phyloP scores from a whole-genome alignment of 108 stramenopile genomes.

The Fragilariopsis cylindrus region DNA sequence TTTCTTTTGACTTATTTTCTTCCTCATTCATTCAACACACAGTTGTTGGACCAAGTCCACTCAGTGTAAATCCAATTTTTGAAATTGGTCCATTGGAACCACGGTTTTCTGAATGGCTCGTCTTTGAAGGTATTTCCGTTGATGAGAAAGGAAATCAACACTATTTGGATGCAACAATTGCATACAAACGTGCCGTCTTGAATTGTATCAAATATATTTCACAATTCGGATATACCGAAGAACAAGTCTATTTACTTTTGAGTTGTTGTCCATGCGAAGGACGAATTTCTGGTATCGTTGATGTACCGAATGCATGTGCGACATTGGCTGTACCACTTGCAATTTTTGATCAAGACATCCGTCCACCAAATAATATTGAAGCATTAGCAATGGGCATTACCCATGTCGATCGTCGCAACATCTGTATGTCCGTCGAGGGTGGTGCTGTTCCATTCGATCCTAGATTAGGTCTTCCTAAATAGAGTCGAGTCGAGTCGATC shows the following conservation, averaged over 20 bases:
- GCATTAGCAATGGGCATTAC: constrained; percentile 48
- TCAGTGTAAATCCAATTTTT: constrained; percentile 66
- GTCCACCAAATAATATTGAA: constrained; percentile 52
- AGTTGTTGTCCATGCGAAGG: constrained; percentile 65
- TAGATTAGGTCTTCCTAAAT: constrained; percentile 25
- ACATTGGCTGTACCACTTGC: constrained; percentile 66
- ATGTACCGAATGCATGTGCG: constrained; percentile 63
- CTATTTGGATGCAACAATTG: constrained; percentile 70
- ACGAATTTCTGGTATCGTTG: constrained; percentile 64
- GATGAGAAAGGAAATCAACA: constrained; percentile 65
- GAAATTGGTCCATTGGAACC: constrained; percentile 75
- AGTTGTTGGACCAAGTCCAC: constrained; percentile 53
- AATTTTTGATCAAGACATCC: constrained; percentile 67
- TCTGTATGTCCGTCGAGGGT: constrained; percentile 60
- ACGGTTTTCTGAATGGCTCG: constrained; percentile 65
- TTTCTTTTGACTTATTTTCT: background rate
- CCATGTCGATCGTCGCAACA: constrained; percentile 29
- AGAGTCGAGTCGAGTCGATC: too few relatives aligned
- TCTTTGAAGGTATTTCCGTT: constrained; percentile 71
- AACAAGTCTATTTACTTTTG: constrained; percentile 64
- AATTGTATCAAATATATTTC: constrained; percentile 69
- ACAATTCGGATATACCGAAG: constrained; percentile 67
- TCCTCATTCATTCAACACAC: too few relatives aligned
- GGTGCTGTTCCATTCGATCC: constrained; percentile 60
- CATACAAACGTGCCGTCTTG: constrained; percentile 68